Conservation (phyloP, 176 grass and related monocot genomes). For the Oryza officinalis region DNA sequence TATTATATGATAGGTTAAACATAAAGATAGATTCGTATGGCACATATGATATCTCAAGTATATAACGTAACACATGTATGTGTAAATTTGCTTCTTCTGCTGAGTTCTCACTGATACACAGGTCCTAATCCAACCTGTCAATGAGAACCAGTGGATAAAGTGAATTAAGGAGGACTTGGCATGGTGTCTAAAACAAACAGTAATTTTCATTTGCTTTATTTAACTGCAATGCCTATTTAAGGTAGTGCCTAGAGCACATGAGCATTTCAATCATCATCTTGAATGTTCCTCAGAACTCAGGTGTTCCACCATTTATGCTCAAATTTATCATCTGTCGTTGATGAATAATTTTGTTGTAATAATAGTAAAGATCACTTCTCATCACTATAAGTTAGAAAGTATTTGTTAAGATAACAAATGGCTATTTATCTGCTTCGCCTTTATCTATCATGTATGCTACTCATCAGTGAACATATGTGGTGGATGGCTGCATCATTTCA, state of each 20-base stretch:
- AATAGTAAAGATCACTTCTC: neutral
- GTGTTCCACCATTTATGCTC: neutral
- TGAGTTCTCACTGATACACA: neutral
- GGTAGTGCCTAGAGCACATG: neutral
- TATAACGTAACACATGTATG: neutral
- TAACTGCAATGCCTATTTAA: neutral
- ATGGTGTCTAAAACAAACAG: neutral
- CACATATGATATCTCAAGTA: neutral
- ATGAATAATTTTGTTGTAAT: constrained; percentile 6
- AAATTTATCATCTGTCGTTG: neutral
- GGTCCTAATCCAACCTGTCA: neutral
- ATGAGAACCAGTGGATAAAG: neutral
- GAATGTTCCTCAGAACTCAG: neutral
- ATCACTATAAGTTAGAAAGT: constrained; percentile 11
- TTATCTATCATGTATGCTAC: constrained; percentile 24
- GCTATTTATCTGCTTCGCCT: constrained; percentile 5
- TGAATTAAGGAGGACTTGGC: neutral
- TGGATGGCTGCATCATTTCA: neutral
- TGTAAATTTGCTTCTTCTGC: neutral
- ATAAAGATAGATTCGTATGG: neutral
- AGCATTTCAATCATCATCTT: constrained; percentile 7
- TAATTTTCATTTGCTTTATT: constrained; percentile 7
- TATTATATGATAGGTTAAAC: neutral
- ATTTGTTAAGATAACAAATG: neutral
- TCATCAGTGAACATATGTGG: constrained; percentile 7